These are phyloP conservation scores for Leucosporidium creatinivorum DNA, from an alignment of 768 basidiomycete genomes.

Conservation along the genomic window DNA sequence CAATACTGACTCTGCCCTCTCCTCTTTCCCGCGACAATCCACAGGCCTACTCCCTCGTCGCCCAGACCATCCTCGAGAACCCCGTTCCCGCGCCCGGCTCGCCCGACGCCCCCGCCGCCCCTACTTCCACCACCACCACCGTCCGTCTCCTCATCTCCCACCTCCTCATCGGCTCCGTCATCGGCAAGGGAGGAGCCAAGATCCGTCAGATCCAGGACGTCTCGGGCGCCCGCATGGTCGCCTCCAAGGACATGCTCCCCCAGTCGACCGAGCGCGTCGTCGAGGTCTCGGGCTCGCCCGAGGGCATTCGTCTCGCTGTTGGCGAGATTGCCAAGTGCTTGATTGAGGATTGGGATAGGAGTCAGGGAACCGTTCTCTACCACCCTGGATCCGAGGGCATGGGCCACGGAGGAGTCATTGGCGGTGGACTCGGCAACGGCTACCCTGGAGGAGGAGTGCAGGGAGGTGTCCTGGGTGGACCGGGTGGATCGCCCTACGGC, in stretches of 20 bases:
- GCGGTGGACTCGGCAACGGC: slow-evolving; percentile 40
- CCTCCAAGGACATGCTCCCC: slow-evolving; percentile 97
- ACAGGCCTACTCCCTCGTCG: slow-evolving; percentile 90
- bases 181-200: slow-evolving; percentile 85
- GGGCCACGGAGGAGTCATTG: slow-evolving; percentile 11
- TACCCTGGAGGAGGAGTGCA: slow-evolving; percentile 19
- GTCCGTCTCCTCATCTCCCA: slow-evolving; percentile 97
- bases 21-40: slow-evolving; percentile 1
- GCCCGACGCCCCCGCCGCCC: slow-evolving; percentile 59
- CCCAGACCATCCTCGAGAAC: slow-evolving; percentile 50
- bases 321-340: slow-evolving; percentile 93
- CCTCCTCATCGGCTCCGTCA: slow-evolving; percentile 96
- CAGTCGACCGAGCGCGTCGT: slow-evolving; percentile 99
- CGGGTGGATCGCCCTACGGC: not conserved
- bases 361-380: slow-evolving; percentile 87
- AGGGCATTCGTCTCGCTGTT: slow-evolving; percentile 85
- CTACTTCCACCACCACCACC: slow-evolving; percentile 55
- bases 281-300: slow-evolving; percentile 89
- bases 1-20: not conserved
- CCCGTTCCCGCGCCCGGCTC: slow-evolving; percentile 70
- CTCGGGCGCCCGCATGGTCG: slow-evolving; percentile 95
- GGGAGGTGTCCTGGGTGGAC: not conserved
- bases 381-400: slow-evolving; percentile 68
- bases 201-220: slow-evolving; percentile 98
- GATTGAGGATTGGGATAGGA: slow-evolving; percentile 93